Conservation (phyloP, 768 basidiomycete genomes). For the Lactarius psammicola region DNA sequence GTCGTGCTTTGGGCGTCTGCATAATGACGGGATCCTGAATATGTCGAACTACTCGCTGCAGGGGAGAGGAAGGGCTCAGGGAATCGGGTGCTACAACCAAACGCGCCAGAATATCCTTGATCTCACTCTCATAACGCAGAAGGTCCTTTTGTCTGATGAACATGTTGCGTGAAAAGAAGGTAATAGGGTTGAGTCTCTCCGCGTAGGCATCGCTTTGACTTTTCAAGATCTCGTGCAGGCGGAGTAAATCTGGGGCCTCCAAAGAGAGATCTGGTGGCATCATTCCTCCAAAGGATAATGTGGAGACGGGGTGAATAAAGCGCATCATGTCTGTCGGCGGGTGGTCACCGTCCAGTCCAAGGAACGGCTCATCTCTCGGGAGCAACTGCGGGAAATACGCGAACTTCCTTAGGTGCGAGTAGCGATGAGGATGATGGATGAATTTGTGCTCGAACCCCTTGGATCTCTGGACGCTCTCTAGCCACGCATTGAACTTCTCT, state of each 20-base stretch:
- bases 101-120: constrained; percentile 46
- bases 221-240: constrained; percentile 48
- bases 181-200: constrained; percentile 41
- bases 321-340: constrained; percentile 42
- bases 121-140: constrained; percentile 51
- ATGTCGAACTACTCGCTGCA: constrained; percentile 41
- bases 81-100: constrained; percentile 42
- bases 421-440: constrained; percentile 64
- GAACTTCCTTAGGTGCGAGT: constrained; percentile 72
- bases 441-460: constrained; percentile 59
- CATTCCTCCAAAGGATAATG: constrained; percentile 53
- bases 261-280: constrained; percentile 64
- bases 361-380: constrained; percentile 34
- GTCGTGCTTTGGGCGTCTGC: constrained; percentile 27
- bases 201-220: constrained; percentile 32
- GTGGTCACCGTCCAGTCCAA: constrained; percentile 39
- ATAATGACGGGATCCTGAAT: constrained; percentile 43
- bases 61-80: constrained; percentile 35
- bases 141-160: constrained; percentile 60
- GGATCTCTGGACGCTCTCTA: constrained; percentile 55
- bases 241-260: constrained; percentile 56
- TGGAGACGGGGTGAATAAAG: constrained; percentile 63
- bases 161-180: constrained; percentile 43
- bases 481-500: constrained; percentile 63
- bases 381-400: constrained; percentile 45